Conservation (phyloP, 768 basidiomycete species). For the Trametes punicea region DNA sequence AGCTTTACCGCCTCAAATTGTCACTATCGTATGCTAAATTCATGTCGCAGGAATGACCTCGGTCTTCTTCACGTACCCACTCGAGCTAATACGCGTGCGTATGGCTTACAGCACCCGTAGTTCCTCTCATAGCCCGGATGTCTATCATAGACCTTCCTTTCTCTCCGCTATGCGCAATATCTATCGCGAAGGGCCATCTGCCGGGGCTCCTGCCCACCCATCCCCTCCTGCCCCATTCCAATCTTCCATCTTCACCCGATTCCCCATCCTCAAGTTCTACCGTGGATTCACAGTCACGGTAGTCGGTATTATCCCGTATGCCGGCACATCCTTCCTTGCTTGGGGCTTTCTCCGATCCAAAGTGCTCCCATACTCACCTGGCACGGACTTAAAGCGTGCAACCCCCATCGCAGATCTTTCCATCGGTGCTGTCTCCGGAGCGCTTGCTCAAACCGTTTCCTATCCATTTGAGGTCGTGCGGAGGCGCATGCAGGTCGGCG, state of each 20-base stretch:
- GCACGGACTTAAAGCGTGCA: conserved; percentile 35
- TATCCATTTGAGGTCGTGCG: conserved; percentile 95
- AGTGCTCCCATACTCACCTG: conserved; percentile 46
- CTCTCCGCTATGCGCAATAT: conserved; percentile 57
- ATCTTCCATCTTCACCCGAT: conserved; percentile 48
- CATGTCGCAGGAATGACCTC: conserved; percentile 67
- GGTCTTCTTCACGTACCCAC: conserved; percentile 90
- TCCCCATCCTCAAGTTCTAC: conserved; percentile 88
- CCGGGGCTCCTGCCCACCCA: conserved; percentile 16
- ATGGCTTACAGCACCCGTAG: conserved; percentile 79
- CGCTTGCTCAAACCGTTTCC: conserved; percentile 80
- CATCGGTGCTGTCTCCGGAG: conserved; percentile 85
- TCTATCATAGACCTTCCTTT: conserved; percentile 45
- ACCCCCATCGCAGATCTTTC: conserved; percentile 62
- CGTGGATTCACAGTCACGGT: conserved; percentile 95
- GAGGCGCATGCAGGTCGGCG: conserved; percentile 93
- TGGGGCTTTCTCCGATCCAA: conserved; percentile 77
- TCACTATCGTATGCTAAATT: not conserved
- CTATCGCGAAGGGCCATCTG: conserved; percentile 57
- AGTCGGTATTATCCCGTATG: conserved; percentile 91
- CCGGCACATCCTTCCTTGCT: conserved; percentile 89
- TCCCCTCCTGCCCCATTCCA: conserved; percentile 23
- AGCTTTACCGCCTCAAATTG: conserved; percentile 22
- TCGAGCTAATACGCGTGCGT: conserved; percentile 93
- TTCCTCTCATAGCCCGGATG: conserved; percentile 7